Evolutionary conservation across 176 grass and related monocot species (phyloP).

Genomic region (Oryza officinalis): DNA sequence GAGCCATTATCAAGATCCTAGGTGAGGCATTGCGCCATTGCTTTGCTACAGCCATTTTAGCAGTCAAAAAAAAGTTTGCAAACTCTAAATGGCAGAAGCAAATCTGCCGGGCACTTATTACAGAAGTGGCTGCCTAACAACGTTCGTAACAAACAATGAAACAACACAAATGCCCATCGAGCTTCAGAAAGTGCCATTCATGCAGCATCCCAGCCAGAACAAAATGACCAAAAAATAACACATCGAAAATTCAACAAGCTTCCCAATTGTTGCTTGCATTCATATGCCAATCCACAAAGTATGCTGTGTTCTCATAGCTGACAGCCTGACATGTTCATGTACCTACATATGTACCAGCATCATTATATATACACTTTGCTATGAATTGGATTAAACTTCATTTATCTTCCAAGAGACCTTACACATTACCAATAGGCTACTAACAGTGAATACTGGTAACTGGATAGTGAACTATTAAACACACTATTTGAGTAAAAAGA

Average conservation of each 20-base stretch:
- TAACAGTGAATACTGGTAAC: background rate
- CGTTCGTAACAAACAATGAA: background rate
- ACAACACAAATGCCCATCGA: background rate
- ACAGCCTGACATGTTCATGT: background rate
- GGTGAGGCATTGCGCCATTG: background rate
- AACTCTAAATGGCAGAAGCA: background rate
- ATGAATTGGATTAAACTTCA: background rate
- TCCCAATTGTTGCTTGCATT: background rate
- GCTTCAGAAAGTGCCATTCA: background rate
- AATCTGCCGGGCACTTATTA: background rate
- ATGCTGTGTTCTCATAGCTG: background rate
- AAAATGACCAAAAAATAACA: background rate
- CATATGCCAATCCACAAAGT: background rate
- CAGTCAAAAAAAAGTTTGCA: background rate
- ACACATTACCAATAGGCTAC: background rate
- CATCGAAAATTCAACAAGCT: background rate
- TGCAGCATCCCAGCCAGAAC: background rate
- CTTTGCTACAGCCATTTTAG: background rate
- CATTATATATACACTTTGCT: background rate
- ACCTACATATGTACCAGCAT: background rate
- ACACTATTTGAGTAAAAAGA: background rate
- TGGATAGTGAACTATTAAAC: background rate
- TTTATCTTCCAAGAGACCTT: background rate
- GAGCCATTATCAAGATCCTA: background rate
- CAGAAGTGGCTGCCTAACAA: background rate